phyloP scores from a whole-genome alignment of 1,284 basidiomycete species.

The Gymnopus androsaceus region DNA sequence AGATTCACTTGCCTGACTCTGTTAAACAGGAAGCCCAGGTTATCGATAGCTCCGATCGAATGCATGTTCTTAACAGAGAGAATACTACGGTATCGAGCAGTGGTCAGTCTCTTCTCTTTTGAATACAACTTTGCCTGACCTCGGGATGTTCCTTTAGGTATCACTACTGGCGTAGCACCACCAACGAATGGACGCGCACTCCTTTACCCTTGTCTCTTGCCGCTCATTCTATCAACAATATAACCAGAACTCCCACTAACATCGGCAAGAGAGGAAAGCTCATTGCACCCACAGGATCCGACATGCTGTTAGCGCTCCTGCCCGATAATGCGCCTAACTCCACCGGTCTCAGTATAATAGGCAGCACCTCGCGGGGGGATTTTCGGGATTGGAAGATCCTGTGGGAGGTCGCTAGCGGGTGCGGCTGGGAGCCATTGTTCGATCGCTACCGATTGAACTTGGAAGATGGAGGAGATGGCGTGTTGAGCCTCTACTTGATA shows the following conservation, averaged over 20 bases:
- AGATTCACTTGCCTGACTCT: too few species aligned
- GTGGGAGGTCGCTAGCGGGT: conserved; percentile 36
- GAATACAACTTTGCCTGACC: background rate
- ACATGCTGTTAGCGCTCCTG: conserved; percentile 35
- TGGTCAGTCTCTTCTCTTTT: conserved; percentile 30
- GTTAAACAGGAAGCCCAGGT: conserved; percentile 45
- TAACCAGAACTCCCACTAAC: conserved; percentile 41
- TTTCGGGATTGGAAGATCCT: conserved; percentile 40
- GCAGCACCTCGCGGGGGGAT: conserved; percentile 34
- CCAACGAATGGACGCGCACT: conserved; percentile 39
- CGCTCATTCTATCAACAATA: conserved; percentile 33
- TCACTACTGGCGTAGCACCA: conserved; percentile 44
- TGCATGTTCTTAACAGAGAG: conserved; percentile 47
- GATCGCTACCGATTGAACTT: conserved; percentile 35
- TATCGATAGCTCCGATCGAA: conserved; percentile 36
- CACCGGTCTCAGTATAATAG: conserved; percentile 37
- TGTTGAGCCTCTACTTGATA: conserved; percentile 39
- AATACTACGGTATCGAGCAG: conserved; percentile 39
- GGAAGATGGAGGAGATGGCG: conserved; percentile 25
- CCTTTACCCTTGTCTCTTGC: conserved; percentile 34
- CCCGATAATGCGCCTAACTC: conserved; percentile 41
- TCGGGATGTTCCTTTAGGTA: conserved; percentile 29
- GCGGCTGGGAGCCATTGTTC: conserved; percentile 39
- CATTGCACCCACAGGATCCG: conserved; percentile 25
- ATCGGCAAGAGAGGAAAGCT: conserved; percentile 46